These are phyloP conservation scores for Favolaschia claudopus DNA, from an alignment of 768 basidiomycete species.

Conservation along the genomic window DNA sequence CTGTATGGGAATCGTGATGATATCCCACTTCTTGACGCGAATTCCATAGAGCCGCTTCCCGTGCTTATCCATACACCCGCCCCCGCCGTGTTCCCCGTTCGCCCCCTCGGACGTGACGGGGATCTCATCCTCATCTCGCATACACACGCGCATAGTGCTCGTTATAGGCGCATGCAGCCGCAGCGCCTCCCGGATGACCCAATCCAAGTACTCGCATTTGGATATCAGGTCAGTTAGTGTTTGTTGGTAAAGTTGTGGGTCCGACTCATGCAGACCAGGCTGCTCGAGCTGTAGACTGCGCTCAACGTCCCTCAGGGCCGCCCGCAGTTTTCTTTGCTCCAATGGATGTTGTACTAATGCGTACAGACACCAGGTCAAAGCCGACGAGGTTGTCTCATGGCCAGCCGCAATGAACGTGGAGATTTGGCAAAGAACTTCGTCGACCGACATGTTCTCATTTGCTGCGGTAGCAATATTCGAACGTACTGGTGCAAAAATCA, in stretches of 20 bases:
- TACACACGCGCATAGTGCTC: conserved; percentile 64
- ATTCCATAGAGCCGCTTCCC: conserved; percentile 43
- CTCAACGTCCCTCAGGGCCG: conserved; percentile 45
- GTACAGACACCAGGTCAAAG: conserved; percentile 70
- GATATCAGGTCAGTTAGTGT: conserved; percentile 38
- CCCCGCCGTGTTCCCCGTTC: conserved; percentile 6
- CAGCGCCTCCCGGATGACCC: conserved; percentile 65
- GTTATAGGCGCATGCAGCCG: conserved; percentile 64
- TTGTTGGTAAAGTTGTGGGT: conserved; percentile 16
- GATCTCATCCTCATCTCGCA: conserved; percentile 55
- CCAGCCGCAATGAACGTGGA: conserved; percentile 71
- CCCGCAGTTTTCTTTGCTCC: conserved; percentile 56
- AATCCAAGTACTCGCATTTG: conserved; percentile 64
- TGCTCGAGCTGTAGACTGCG: conserved; percentile 28
- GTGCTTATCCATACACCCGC: conserved; percentile 34
- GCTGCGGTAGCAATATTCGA: conserved; percentile 59
- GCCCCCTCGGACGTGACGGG: conserved; percentile 47
- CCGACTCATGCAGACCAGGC: conserved; percentile 14
- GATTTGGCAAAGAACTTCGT: conserved; percentile 70
- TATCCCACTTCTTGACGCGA: conserved; percentile 55
- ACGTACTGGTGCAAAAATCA: conserved; percentile 50
- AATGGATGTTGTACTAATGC: conserved; percentile 53
- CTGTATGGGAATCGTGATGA: conserved; percentile 65
- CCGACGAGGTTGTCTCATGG: conserved; percentile 67
- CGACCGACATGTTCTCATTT: conserved; percentile 55